phyloP scores from a whole-genome alignment of 768 basidiomycete genomes.

The Kockovaella imperatae region DNA sequence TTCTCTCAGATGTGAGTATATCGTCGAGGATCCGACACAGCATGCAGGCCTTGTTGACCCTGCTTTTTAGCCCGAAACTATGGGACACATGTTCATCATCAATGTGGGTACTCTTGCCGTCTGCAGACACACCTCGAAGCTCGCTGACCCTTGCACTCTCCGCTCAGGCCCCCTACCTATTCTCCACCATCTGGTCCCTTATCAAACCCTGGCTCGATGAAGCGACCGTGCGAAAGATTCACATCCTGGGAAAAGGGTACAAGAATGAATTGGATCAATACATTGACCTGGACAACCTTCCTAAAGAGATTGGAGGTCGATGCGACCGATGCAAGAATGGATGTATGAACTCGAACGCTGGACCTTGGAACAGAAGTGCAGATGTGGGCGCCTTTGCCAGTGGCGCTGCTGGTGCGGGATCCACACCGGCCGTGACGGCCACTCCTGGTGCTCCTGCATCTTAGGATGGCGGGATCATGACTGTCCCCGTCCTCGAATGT shows the following conservation, averaged over 20 bases:
- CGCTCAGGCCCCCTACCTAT: conserved; percentile 65
- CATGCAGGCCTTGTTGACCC: neutral
- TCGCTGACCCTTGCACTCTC: neutral
- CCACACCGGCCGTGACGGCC: too few species aligned
- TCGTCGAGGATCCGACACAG: too few species aligned
- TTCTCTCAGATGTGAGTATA: neutral
- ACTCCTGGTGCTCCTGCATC: too few species aligned
- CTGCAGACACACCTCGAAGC: neutral
- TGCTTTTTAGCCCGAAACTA: conserved; percentile 43
- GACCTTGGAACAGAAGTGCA: conserved; percentile 65
- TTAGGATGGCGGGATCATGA: too few species aligned
- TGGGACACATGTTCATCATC: conserved; percentile 99
- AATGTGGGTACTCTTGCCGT: conserved; percentile 50
- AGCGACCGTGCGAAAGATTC: conserved; percentile 90
- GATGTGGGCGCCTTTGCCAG: neutral
- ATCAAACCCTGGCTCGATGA: conserved; percentile 92
- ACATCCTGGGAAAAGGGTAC: conserved; percentile 71
- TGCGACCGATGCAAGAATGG: conserved; percentile 72
- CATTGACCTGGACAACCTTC: conserved; percentile 75
- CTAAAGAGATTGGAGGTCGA: conserved; percentile 71
- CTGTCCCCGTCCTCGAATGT: too few species aligned
- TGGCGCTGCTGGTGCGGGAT: too few species aligned
- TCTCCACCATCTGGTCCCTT: conserved; percentile 76
- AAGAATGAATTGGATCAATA: conserved; percentile 68
- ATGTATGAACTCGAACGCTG: conserved; percentile 79